These are phyloP conservation scores for Lanmaoa pseudosensibilis DNA, from an alignment of 768 basidiomycete species.

Conservation along the genomic window DNA sequence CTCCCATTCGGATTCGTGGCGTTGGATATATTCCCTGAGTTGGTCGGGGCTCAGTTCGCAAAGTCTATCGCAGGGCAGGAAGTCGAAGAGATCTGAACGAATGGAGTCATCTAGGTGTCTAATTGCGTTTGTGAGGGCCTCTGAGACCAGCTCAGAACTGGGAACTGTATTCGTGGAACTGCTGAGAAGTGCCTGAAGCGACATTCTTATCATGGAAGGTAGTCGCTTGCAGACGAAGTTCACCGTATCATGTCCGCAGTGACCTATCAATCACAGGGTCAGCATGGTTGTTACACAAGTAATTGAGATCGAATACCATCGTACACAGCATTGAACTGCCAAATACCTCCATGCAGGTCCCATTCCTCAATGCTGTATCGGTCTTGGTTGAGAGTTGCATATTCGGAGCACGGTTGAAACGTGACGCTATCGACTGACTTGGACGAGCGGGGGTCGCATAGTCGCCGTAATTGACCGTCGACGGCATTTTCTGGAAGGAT, in stretches of 20 bases:
- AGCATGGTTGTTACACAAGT: conserved; percentile 28
- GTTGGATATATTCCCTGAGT: conserved; percentile 41
- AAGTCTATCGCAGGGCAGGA: conserved; percentile 42
- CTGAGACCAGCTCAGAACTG: conserved; percentile 38
- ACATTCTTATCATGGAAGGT: conserved; percentile 40
- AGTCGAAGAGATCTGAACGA: conserved; percentile 41
- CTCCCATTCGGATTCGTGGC: conserved; percentile 39
- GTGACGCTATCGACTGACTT: conserved; percentile 39
- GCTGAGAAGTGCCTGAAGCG: conserved; percentile 38
- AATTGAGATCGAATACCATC: conserved; percentile 34
- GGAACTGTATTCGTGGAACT: conserved; percentile 21
- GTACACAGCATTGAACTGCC: conserved; percentile 47
- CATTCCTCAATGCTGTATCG: conserved; percentile 42
- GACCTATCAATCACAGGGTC: conserved; percentile 36
- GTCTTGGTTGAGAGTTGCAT: conserved; percentile 42
- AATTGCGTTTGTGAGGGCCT: conserved; percentile 40
- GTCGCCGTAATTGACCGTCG: conserved; percentile 38
- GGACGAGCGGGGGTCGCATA: conserved; percentile 38
- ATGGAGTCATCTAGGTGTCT: conserved; percentile 43
- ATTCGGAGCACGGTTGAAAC: conserved; percentile 44
- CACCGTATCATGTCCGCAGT: conserved; percentile 49
- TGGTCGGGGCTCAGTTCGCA: conserved; percentile 38
- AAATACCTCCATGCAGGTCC: conserved; percentile 40
- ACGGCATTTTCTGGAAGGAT: conserved; percentile 43
- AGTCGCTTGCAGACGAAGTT: conserved; percentile 43